These are phyloP conservation scores for Apiosordaria backusii DNA, from an alignment of 495 filamentous ascomycete genomes.

Conservation along the genomic window DNA sequence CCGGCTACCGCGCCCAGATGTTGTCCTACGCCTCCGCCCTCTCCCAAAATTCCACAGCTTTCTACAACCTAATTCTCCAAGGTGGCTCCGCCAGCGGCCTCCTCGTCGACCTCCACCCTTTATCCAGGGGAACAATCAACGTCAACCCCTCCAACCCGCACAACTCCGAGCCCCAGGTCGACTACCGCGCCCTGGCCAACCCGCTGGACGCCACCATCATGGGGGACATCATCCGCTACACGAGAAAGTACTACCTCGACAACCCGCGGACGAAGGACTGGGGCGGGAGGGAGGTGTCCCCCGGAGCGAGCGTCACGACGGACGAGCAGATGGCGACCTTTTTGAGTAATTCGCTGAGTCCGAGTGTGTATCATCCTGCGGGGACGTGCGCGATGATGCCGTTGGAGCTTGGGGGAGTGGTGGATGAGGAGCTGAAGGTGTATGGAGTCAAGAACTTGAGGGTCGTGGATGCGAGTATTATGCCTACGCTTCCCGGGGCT, in stretches of 20 bases:
- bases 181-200: constrained; percentile 49
- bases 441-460: constrained; percentile 39
- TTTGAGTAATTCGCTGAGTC: constrained; percentile 30
- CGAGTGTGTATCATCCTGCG: constrained; percentile 43
- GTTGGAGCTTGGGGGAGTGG: constrained; percentile 50
- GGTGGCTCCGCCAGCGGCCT: constrained; percentile 34
- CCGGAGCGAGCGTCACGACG: constrained; percentile 31
- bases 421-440: constrained; percentile 42
- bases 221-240: constrained; percentile 41
- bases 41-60: constrained; percentile 38
- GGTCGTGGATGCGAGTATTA: constrained; percentile 44
- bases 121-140: constrained; percentile 45
- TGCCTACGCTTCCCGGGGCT: constrained; percentile 37
- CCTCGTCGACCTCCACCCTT: constrained; percentile 42
- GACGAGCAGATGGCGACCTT: constrained; percentile 33
- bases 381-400: constrained; percentile 49
- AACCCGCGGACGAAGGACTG: constrained; percentile 30
- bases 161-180: constrained; percentile 39
- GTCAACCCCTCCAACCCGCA: constrained; percentile 40
- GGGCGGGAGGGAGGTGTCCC: constrained; percentile 29
- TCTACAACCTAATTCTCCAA: constrained; percentile 40
- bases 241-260: constrained; percentile 37
- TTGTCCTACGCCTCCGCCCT: constrained; percentile 38
- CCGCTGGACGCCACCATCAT: constrained; percentile 45
- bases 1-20: constrained; percentile 47